phyloP scores from a whole-genome alignment of 2,329 filamentous ascomycete species.

The Hyphodiscus sp. region DNA sequence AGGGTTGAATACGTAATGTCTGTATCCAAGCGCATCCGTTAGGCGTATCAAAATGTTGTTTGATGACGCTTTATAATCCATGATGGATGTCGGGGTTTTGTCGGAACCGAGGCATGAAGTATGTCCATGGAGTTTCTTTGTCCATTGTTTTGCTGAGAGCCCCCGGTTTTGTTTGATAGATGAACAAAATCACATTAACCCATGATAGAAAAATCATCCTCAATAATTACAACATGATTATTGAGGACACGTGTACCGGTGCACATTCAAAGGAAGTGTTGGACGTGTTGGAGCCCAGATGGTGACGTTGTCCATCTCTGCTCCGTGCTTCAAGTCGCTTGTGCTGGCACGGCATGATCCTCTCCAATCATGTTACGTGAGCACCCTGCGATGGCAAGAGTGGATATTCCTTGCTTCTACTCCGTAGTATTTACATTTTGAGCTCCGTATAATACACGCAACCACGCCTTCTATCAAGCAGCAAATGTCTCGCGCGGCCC shows the following conservation, averaged over 20 bases:
- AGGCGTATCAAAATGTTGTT: background rate
- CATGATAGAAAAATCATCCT: too few species aligned
- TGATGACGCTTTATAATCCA: conserved; percentile 1
- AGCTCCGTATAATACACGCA: background rate
- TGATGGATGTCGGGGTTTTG: background rate
- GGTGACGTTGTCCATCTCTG: too few species aligned
- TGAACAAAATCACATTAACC: too few species aligned
- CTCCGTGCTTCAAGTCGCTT: too few species aligned
- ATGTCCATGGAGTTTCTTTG: background rate
- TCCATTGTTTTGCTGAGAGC: too few species aligned
- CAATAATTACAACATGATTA: too few species aligned
- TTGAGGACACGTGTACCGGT: too few species aligned
- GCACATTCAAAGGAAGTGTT: too few species aligned
- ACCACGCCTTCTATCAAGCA: conserved; percentile 6
- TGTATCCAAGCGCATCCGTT: background rate
- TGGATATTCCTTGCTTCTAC: background rate
- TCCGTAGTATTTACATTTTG: background rate
- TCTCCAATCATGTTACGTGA: background rate
- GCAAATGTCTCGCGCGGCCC: conserved; percentile 14
- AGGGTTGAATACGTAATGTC: background rate
- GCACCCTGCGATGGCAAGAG: background rate
- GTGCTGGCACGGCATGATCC: too few species aligned
- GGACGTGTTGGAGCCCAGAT: too few species aligned
- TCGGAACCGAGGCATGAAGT: background rate
- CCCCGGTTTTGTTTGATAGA: too few species aligned